Evolutionary conservation across 2,329 filamentous ascomycete species (phyloP).

Genomic region (Kalaharituber pfeilii): DNA sequence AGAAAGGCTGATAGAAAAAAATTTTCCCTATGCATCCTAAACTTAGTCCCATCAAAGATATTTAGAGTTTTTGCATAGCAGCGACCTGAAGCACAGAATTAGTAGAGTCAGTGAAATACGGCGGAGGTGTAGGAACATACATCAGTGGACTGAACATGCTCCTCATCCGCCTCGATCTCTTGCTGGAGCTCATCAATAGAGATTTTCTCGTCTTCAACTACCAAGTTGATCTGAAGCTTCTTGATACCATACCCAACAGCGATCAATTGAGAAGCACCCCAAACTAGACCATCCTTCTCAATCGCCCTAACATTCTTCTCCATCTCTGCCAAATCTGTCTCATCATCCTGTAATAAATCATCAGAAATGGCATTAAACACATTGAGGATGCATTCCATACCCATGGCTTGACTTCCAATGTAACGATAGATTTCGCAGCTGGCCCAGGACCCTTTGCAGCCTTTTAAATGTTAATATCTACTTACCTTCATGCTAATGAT

Average conservation of each 20-base stretch:
- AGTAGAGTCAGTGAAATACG: background rate
- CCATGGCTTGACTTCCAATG: constrained; percentile 95
- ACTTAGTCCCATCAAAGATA: constrained; percentile 6
- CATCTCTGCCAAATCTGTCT: constrained; percentile 76
- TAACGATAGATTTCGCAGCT: constrained; percentile 89
- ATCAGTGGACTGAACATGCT: constrained; percentile 90
- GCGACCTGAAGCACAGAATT: constrained; percentile 26
- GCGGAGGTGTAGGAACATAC: constrained; percentile 29
- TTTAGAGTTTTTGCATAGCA: constrained; percentile 86
- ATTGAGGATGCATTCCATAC: constrained; percentile 33
- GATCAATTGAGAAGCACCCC: constrained; percentile 82
- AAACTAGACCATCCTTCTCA: constrained; percentile 84
- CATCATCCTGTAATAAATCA: constrained; percentile 47
- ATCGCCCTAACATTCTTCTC: constrained; percentile 68
- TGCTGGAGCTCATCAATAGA: constrained; percentile 74
- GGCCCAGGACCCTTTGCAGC: constrained; percentile 15
- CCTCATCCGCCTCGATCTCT: constrained; percentile 70
- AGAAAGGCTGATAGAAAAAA: background rate
- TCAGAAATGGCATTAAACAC: background rate
- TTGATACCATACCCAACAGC: constrained; percentile 93
- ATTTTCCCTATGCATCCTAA: background rate
- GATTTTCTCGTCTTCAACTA: constrained; percentile 94
- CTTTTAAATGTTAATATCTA: constrained; percentile 11
- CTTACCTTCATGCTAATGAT: constrained; percentile 28
- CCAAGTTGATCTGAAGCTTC: constrained; percentile 97